These are phyloP conservation scores for Vicia sativa DNA, from an alignment of 306 rosid genomes.

Conservation along the genomic window DNA sequence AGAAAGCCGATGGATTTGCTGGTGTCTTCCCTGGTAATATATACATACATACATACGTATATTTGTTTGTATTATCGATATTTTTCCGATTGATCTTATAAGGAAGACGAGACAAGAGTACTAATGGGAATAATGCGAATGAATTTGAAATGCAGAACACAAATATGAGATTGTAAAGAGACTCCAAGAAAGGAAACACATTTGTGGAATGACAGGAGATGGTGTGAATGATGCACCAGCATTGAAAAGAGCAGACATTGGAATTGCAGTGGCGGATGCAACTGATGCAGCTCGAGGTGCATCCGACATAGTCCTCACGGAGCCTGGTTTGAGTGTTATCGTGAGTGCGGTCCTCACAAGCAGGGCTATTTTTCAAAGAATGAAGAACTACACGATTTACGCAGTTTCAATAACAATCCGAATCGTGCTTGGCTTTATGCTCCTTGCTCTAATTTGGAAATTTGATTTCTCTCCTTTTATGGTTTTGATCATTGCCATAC, in stretches of 20 bases:
- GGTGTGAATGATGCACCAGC: slow-evolving; percentile 98
- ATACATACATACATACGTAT: background rate
- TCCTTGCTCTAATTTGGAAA: slow-evolving; percentile 86
- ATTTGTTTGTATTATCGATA: background rate
- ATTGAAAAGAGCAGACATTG: slow-evolving; percentile 79
- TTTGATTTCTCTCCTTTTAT: slow-evolving; percentile 96
- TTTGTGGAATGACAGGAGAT: slow-evolving; percentile 95
- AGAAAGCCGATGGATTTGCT: slow-evolving; percentile 95
- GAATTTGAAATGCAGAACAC: slow-evolving; percentile 59
- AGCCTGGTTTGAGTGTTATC: slow-evolving; percentile 91
- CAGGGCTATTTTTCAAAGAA: slow-evolving; percentile 87
- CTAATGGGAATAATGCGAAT: slow-evolving; percentile 3
- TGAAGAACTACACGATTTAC: slow-evolving; percentile 93
- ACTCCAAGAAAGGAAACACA: slow-evolving; percentile 79
- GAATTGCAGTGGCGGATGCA: slow-evolving; percentile 95
- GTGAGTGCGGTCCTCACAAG: slow-evolving; percentile 87
- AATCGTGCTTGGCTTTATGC: slow-evolving; percentile 74
- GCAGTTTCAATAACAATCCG: slow-evolving; percentile 93
- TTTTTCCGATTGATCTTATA: background rate
- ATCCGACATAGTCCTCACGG: slow-evolving; percentile 85
- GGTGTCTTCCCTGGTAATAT: slow-evolving; percentile 86
- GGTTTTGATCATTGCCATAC: slow-evolving; percentile 87
- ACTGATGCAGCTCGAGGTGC: slow-evolving; percentile 95
- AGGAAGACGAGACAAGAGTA: background rate
- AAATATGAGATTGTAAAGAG: slow-evolving; percentile 88